Evolutionary conservation across 257 asterid species (phyloP).

Genomic region (Linaria vulgaris): DNA sequence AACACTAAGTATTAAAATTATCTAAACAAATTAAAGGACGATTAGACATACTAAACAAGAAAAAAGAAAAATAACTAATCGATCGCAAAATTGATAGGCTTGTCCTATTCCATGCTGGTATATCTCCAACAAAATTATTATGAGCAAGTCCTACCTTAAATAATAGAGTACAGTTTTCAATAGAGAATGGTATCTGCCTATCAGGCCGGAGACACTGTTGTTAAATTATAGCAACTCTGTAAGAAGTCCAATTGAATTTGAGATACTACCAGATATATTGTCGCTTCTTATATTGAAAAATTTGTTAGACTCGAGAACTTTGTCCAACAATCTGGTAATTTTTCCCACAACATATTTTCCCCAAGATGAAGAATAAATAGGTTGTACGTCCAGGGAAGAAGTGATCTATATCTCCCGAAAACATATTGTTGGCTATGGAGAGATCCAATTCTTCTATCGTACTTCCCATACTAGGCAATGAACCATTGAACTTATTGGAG

Average conservation of each 20-base stretch:
- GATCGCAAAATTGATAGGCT: not conserved
- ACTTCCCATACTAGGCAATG: slow-evolving; percentile 23
- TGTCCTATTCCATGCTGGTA: slow-evolving; percentile 1
- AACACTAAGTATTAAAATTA: too few relatives aligned
- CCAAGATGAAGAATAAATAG: not conserved
- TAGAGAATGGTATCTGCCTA: slow-evolving; percentile 5
- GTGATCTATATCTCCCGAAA: slow-evolving; percentile 20
- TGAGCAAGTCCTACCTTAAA: slow-evolving; percentile 7
- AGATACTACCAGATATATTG: slow-evolving; percentile 7
- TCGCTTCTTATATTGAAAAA: not conserved
- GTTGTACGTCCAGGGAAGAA: slow-evolving; percentile 7
- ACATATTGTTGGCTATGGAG: slow-evolving; percentile 30
- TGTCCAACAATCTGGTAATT: slow-evolving; percentile 1
- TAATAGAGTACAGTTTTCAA: not conserved
- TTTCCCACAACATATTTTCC: not conserved
- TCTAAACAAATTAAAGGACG: too few relatives aligned
- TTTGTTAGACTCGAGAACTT: too few relatives aligned
- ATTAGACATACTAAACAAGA: too few relatives aligned
- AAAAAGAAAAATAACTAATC: too few relatives aligned
- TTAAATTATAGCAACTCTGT: not conserved
- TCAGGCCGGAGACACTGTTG: not conserved
- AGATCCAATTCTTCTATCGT: slow-evolving; percentile 23
- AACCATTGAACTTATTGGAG: too few relatives aligned
- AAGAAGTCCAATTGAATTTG: slow-evolving; percentile 14
- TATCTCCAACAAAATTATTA: not conserved